Evolutionary conservation across 1,284 basidiomycete species (phyloP).

Genomic region (Moesziomyces antarcticus): DNA sequence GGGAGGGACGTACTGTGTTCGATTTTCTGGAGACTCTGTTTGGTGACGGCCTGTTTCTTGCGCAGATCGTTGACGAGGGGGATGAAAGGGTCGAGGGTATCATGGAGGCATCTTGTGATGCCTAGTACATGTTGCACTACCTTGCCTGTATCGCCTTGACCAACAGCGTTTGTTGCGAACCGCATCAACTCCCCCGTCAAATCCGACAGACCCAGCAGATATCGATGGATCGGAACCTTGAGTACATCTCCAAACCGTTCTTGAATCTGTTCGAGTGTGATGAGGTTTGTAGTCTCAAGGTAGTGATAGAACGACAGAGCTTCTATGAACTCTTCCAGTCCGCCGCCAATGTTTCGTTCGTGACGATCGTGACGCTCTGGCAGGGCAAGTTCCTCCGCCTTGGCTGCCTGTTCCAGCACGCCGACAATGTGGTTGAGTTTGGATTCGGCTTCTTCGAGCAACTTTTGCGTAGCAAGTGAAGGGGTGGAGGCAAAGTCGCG

Average conservation of each 20-base stretch:
- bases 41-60: slow-evolving; percentile 89
- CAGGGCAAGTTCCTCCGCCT: slow-evolving; percentile 50
- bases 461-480: slow-evolving; percentile 50
- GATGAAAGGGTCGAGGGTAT: slow-evolving; percentile 79
- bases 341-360: slow-evolving; percentile 60
- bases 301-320: slow-evolving; percentile 89
- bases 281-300: slow-evolving; percentile 78
- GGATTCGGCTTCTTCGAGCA: slow-evolving; percentile 74
- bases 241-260: slow-evolving; percentile 28
- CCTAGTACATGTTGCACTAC: slow-evolving; percentile 50
- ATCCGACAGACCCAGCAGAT: slow-evolving; percentile 90
- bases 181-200: slow-evolving; percentile 98
- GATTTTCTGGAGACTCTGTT: slow-evolving; percentile 88
- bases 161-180: slow-evolving; percentile 74
- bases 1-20: slow-evolving; percentile 78
- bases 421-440: slow-evolving; percentile 79
- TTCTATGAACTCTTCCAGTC: slow-evolving; percentile 76
- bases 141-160: slow-evolving; percentile 28
- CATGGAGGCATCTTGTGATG: slow-evolving; percentile 47
- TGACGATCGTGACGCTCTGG: slow-evolving; percentile 23
- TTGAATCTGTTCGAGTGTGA: slow-evolving; percentile 79
- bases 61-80: slow-evolving; percentile 78
- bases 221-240: slow-evolving; percentile 76
- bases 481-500: slow-evolving; percentile 19
- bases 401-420: slow-evolving; percentile 75